Conservation (phyloP, 495 filamentous ascomycete species). For the Penicillium goetzii region DNA sequence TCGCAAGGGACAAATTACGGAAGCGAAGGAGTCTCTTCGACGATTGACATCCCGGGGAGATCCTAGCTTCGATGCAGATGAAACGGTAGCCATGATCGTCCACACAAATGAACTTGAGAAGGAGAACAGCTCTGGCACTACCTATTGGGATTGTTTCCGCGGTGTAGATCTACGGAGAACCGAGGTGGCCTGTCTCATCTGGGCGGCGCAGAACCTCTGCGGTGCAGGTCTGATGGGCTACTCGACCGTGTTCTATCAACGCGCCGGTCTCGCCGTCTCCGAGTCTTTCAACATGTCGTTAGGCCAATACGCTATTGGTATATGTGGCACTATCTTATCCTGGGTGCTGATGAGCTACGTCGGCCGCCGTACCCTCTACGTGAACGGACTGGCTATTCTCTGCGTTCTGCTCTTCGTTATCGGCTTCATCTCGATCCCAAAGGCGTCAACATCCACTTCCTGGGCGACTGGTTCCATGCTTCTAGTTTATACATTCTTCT, state of each 20-base stretch:
- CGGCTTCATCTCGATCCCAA: neutral
- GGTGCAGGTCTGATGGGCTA: slow-evolving; percentile 78
- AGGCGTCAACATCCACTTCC: neutral
- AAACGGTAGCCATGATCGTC: neutral
- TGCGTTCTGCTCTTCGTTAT: neutral
- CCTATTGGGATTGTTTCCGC: neutral
- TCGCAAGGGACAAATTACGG: neutral
- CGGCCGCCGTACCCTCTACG: neutral
- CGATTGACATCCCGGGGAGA: neutral
- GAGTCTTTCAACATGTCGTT: neutral
- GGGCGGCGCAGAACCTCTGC: slow-evolving; percentile 77
- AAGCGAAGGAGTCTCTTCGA: neutral
- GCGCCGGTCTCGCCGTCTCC: slow-evolving; percentile 10
- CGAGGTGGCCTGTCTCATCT: slow-evolving; percentile 67
- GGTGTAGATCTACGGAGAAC: slow-evolving; percentile 45
- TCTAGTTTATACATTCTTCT: neutral
- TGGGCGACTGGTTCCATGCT: neutral
- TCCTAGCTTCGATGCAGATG: neutral
- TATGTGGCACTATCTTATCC: neutral
- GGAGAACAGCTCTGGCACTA: neutral
- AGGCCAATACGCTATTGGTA: neutral
- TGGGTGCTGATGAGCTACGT: neutral
- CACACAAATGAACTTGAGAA: neutral
- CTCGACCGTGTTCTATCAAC: slow-evolving; percentile 73
- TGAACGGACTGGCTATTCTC: neutral